Percentiles rank a stretch among this genome's conserved stretches.
Conservation (phyloP, 306 rosid species). For the Fragaria ananassa region DNA sequence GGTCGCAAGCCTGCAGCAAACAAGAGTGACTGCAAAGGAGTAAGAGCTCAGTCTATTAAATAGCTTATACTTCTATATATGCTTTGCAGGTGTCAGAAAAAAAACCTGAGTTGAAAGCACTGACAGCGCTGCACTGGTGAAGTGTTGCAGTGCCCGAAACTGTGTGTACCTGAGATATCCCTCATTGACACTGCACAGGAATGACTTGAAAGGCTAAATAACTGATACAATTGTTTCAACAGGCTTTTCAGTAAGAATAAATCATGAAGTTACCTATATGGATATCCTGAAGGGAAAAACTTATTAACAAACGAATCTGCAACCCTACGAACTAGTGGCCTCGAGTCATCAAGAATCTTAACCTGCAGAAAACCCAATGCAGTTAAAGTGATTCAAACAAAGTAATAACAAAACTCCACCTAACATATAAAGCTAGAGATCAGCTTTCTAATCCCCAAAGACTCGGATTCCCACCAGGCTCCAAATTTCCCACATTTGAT, state of each 20-base stretch:
- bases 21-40: slow-evolving; percentile 84
- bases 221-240: not conserved
- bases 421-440: not conserved
- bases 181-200: slow-evolving; percentile 66
- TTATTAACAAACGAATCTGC: slow-evolving; percentile 64
- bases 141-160: slow-evolving; percentile 87
- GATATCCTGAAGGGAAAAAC: slow-evolving; percentile 92
- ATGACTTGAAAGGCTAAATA: slow-evolving; percentile 12
- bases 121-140: slow-evolving; percentile 76
- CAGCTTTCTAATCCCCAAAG: not conserved
- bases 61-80: not conserved
- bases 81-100: slow-evolving; percentile 15
- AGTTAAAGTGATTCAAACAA: not conserved
- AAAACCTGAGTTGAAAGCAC: slow-evolving; percentile 92
- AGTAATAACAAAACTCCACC: not conserved
- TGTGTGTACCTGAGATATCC: slow-evolving; percentile 93
- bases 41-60: slow-evolving; percentile 28
- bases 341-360: slow-evolving; percentile 60
- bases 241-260: not conserved
- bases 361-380: slow-evolving; percentile 33
- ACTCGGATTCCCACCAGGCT: not conserved
- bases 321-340: slow-evolving; percentile 51
- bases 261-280: slow-evolving; percentile 53
- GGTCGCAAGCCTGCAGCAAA: slow-evolving; percentile 99
- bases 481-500: not conserved